Base-by-base conservation (phyloP, 495 filamentous ascomycete species). In the Penicillium manginii region DNA sequence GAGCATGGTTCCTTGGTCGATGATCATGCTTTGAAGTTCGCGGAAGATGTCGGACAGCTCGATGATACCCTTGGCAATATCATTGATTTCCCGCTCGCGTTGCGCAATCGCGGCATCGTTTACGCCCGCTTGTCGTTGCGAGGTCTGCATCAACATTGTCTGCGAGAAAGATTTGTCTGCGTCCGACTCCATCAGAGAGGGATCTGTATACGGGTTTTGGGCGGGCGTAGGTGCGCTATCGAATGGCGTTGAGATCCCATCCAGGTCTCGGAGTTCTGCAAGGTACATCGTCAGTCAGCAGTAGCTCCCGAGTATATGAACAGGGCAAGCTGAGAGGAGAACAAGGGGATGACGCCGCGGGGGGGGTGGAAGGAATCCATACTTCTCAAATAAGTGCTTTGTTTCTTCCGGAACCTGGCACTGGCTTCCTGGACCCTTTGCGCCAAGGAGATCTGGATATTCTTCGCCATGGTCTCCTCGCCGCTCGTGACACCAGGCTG, bases 11-110 rank as follows among this genome's bases (percentile, higher is more conserved):
- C 94, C 94, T 74, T 98, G 94, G 72, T 98, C 94, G 58, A 98
- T 98, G 55, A 98, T 88, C 92, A 98, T 97, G 19, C 81, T 85
- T 68, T 98, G 96, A 18, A 98, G 75, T 60, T 98, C 96, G 46
- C 93, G 91, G 80, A 98, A 98, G 40, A 98, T 92, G 68, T 96
- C 92, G 1, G 92, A 88, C 2, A 98, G 81, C 62, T 98, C 96
- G 65, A 98, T 97, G 71, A 98, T 97, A 42, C 94, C 94, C 66
- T 96, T 92, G 0, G 94, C 94, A 58, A 98, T 98, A 59, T 97
- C 91, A 58, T 93, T 94, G 73, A 98, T 98, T 69, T 97, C 94
- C n/a, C 87, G 84, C 74, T 98, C 94, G 52, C 94, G 89, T 69
- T 97, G 94, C 54, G 86, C 85, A 63, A 98, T 98, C 14, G 84